Evolutionary conservation across 352 stramenopile species (phyloP).

Genomic region (Pythium volutum): DNA sequence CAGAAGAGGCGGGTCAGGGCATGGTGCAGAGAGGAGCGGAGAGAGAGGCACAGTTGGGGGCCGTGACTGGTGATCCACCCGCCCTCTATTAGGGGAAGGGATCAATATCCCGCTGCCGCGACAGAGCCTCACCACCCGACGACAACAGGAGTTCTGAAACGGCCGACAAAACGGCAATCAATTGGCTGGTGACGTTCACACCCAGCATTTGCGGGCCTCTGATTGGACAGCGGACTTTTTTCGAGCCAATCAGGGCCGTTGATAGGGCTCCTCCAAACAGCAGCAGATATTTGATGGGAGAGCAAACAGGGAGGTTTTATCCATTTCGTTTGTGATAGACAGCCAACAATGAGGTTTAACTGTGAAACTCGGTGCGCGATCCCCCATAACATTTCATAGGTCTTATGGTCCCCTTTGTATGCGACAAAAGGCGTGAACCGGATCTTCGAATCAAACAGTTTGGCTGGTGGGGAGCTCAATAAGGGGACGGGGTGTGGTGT

Average conservation of each 20-base stretch:
- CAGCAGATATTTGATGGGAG: background rate
- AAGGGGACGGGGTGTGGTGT: conserved; percentile 9
- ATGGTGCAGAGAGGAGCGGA: background rate
- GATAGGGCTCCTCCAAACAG: background rate
- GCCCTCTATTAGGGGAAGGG: conserved; percentile 21
- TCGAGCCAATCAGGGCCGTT: conserved; percentile 5
- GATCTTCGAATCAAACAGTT: conserved; percentile 20
- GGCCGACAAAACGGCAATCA: conserved; percentile 7
- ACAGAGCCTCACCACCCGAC: conserved; percentile 1
- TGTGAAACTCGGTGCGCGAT: conserved; percentile 1
- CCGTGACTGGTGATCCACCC: conserved; percentile 10
- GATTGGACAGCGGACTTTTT: background rate
- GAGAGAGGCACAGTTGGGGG: conserved; percentile 7
- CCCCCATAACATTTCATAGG: conserved; percentile 4
- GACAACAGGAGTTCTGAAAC: background rate
- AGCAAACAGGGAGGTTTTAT: conserved; percentile 10
- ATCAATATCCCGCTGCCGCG: background rate
- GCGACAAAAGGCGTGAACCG: conserved; percentile 24
- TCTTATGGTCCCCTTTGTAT: conserved; percentile 6
- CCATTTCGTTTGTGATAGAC: background rate
- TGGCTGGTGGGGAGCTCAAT: conserved; percentile 20
- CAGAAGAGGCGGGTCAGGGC: conserved; percentile 5
- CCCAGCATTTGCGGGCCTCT: conserved; percentile 1
- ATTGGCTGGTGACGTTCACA: conserved; percentile 8
- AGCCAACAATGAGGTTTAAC: conserved; percentile 13